These are phyloP conservation scores for Pulveroboletus sp. DNA, from an alignment of 768 basidiomycete species.

Conservation along the genomic window DNA sequence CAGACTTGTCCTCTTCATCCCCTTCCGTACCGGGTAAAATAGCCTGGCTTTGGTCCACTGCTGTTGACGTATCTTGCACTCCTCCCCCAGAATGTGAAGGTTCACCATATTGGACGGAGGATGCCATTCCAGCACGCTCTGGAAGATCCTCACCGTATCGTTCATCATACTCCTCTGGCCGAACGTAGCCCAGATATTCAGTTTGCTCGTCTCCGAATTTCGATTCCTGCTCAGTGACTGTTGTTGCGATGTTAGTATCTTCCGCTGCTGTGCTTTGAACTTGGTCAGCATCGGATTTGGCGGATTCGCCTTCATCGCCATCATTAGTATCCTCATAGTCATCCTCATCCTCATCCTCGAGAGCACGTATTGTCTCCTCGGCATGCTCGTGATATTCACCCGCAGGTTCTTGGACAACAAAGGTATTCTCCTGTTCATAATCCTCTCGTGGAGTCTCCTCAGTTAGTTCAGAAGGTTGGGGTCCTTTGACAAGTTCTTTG, in stretches of 20 bases:
- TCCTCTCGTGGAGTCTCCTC: conserved; percentile 11
- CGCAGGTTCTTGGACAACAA: conserved; percentile 6
- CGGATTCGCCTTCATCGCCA: conserved; percentile 16
- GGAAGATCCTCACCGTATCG: conserved; percentile 32
- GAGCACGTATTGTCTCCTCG: conserved; percentile 10
- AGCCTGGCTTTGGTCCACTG: conserved; percentile 15
- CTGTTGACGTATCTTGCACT: conserved; percentile 16
- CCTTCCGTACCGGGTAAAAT: conserved; percentile 10
- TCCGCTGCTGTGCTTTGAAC: conserved; percentile 19
- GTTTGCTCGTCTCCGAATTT: conserved; percentile 30
- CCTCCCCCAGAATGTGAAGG: conserved; percentile 20
- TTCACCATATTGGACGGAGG: conserved; percentile 15
- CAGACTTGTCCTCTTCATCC: conserved; percentile 9
- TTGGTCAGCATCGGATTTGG: conserved; percentile 23
- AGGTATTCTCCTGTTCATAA: conserved; percentile 1
- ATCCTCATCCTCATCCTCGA: conserved; percentile 21
- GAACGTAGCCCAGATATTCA: conserved; percentile 31
- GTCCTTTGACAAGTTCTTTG: conserved; percentile 5
- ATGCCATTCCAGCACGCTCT: conserved; percentile 23
- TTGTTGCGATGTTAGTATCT: conserved; percentile 21
- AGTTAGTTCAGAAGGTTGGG: neutral
- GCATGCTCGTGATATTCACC: conserved; percentile 16
- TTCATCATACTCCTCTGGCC: conserved; percentile 34
- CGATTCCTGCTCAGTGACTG: conserved; percentile 4
- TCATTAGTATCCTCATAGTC: conserved; percentile 16